Evolutionary conservation across 2,329 filamentous ascomycete species (phyloP), one percentile per base, ranked within the genome.

Genomic region (Monilinia fructigena): DNA sequence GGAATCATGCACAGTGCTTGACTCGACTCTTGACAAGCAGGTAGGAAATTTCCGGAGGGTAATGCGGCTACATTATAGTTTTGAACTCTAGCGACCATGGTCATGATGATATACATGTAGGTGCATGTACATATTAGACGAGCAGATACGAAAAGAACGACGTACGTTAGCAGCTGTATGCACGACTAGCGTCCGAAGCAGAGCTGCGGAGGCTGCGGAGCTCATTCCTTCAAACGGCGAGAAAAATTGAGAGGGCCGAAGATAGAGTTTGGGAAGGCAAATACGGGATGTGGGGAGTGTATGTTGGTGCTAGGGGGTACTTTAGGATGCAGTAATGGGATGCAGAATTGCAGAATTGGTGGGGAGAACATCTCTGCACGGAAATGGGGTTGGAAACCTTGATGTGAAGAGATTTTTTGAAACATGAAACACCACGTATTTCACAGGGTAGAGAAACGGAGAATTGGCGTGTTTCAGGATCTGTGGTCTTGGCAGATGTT

Each of bases 371-470:
- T 20, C 31, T 3, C 14, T 47, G 20, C 48, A 42, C 56, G 23
- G 56, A 48, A 59, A 59, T 35, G 42, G 56, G 35, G 52, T 20
- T 12, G 8, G n/a, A 6, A 35, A 35, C 28, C 56, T 47, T 60
- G 28, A 40, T 11, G 52, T 54, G 52, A 31, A 23, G 56, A 18
- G 28, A 60, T 35, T 60, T 59, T 48, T 12, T 50, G 58, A 60
- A 60, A 60, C 45, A 60, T 60, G 58, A 60, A 60, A 60, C 58
- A 60, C 58, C 58, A 60, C 58, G 58, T 60, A 60, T 50, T 60
- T 60, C 45, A 50, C 58, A 45, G 58, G 58, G 48, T 55, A 45
- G 26, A n/a, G 31, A 47, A 31, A n/a, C 31, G n/a, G 60, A 42
- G 55, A 54, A 54, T 35, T 16, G 40, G 60, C 40, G 6, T 54